A percentile compares a stretch with the other conserved stretches of the same genome.
Conservation (phyloP, 768 basidiomycete genomes). For the Ephemerocybe angulata region DNA sequence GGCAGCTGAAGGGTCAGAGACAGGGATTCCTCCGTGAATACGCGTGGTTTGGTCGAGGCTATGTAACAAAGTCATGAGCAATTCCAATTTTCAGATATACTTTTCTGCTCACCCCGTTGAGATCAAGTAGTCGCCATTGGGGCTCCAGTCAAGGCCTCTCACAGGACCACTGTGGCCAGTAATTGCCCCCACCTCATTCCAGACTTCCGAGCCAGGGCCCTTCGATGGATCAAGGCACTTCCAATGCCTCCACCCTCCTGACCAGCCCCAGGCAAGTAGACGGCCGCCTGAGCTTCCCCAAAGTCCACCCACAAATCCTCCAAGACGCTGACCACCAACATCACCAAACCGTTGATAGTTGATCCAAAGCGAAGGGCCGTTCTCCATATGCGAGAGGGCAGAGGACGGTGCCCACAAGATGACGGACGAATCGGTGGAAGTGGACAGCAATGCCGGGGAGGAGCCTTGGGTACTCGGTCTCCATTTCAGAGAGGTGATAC, state of each 20-base stretch:
- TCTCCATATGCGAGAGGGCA: slow-evolving; percentile 30
- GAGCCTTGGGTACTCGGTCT: slow-evolving; percentile 38
- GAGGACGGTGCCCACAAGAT: slow-evolving; percentile 90
- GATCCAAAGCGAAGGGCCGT: slow-evolving; percentile 75
- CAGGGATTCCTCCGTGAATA: slow-evolving; percentile 61
- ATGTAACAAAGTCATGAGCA: too few species aligned
- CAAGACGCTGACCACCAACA: slow-evolving; percentile 82
- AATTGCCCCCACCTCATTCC: slow-evolving; percentile 77
- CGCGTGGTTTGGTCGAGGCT: slow-evolving; percentile 92
- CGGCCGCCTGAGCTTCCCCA: slow-evolving; percentile 68
- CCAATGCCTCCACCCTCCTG: slow-evolving; percentile 93
- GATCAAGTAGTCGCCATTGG: slow-evolving; percentile 78
- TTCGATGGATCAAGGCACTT: slow-evolving; percentile 28
- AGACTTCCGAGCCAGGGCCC: slow-evolving; percentile 39
- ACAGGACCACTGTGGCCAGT: slow-evolving; percentile 85
- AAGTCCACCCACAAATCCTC: slow-evolving; percentile 89
- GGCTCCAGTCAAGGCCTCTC: slow-evolving; percentile 82
- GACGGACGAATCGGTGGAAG: slow-evolving; percentile 91
- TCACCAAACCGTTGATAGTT: slow-evolving; percentile 91
- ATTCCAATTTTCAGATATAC: too few species aligned
- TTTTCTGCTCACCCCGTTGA: slow-evolving; percentile 67
- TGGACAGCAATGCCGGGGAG: slow-evolving; percentile 70
- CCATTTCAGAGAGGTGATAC: slow-evolving; percentile 88
- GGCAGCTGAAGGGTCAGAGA: background rate
- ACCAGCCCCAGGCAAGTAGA: slow-evolving; percentile 88